Evolutionary conservation across 495 filamentous ascomycete species (phyloP).

Genomic region (Neurospora sp.): DNA sequence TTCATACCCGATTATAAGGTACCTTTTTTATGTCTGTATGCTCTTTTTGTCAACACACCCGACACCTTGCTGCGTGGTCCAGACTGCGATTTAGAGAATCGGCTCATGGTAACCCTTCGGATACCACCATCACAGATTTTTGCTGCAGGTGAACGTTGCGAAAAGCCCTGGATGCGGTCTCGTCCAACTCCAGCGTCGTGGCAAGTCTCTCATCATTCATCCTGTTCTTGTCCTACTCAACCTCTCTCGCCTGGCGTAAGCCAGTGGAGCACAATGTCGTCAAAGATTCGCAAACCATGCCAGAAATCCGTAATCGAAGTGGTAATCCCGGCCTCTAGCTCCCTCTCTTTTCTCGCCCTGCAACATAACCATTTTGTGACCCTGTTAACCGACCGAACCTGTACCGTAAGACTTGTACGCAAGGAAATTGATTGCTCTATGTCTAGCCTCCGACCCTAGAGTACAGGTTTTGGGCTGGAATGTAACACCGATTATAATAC

Average conservation of each 20-base stretch:
- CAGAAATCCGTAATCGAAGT: background rate
- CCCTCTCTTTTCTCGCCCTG: background rate
- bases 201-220: background rate
- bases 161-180: background rate
- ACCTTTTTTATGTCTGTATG: background rate
- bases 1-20: background rate
- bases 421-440: slow-evolving; percentile 22
- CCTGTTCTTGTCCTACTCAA: background rate
- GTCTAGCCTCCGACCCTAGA: slow-evolving; percentile 27
- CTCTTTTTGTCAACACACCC: background rate
- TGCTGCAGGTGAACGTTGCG: background rate
- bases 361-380: background rate
- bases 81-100: background rate
- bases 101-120: background rate
- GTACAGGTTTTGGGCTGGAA: slow-evolving; percentile 22
- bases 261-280: background rate
- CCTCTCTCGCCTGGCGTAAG: background rate
- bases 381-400: background rate
- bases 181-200: background rate
- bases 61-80: background rate
- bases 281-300: background rate
- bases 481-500: slow-evolving; percentile 29
- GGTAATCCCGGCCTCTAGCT: background rate
- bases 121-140: background rate
- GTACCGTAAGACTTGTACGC: background rate